phyloP scores from a whole-genome alignment of 345 rosid genomes.

The Psidium friedrichsthalianum region DNA sequence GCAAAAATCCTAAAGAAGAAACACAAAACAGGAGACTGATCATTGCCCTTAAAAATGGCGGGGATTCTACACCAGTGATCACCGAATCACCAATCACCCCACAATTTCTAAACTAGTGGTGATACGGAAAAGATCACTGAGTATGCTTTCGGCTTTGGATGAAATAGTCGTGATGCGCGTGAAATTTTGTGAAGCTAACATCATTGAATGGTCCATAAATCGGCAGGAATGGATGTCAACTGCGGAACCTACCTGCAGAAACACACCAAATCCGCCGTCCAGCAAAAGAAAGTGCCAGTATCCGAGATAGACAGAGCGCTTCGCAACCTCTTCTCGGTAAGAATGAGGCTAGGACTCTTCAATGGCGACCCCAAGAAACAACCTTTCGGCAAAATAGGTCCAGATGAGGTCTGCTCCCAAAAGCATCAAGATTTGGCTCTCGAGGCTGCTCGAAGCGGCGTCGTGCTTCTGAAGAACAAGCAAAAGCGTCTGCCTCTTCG shows the following conservation, averaged over 20 bases:
- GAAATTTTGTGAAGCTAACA: not conserved
- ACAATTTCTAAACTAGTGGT: too few species aligned
- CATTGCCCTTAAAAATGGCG: not conserved
- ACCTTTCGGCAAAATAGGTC: constrained; percentile 56
- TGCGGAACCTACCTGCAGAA: constrained; percentile 64
- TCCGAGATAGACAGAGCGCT: constrained; percentile 60
- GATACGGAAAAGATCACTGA: too few species aligned
- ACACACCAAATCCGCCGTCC: constrained; percentile 56
- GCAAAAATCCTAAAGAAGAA: not conserved
- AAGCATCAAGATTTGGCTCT: constrained; percentile 76
- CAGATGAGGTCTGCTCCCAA: constrained; percentile 51
- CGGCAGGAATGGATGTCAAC: constrained; percentile 81
- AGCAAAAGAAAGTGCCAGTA: constrained; percentile 49
- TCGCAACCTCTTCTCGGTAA: constrained; percentile 57
- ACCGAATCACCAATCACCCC: not conserved
- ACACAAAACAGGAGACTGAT: not conserved
- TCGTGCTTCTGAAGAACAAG: constrained; percentile 74
- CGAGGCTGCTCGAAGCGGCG: constrained; percentile 76
- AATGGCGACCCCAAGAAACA: constrained; percentile 48
- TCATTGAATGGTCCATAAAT: not conserved
- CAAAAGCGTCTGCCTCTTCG: constrained; percentile 47
- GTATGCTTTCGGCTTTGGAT: not conserved
- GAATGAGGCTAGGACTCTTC: constrained; percentile 89
- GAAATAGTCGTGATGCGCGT: not conserved
- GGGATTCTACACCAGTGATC: not conserved